Conservation (phyloP, 768 basidiomycete species). For the Arthromyces matolae region DNA sequence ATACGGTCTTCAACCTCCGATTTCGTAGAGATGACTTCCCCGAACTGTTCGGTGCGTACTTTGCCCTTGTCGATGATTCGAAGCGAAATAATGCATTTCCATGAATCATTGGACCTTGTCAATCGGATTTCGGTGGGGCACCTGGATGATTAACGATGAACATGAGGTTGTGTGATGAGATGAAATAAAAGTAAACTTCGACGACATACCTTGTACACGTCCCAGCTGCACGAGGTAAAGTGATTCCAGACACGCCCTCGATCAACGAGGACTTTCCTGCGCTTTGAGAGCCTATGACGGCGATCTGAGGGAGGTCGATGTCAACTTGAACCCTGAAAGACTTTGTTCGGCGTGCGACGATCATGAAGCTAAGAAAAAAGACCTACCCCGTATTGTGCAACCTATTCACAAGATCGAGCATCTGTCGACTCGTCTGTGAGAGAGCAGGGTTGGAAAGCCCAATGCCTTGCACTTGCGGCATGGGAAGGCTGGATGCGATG, state of each 20-base stretch:
- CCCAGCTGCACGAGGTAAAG: constrained; percentile 65
- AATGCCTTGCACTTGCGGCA: constrained; percentile 38
- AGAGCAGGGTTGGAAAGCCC: constrained; percentile 44
- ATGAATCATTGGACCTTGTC: constrained; percentile 33
- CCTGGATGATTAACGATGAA: constrained; percentile 22
- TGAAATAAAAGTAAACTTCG: background rate
- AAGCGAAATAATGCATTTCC: constrained; percentile 51
- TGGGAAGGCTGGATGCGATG: background rate
- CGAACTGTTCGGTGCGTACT: too few relatives aligned
- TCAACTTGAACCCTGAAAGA: constrained; percentile 60
- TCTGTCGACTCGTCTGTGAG: constrained; percentile 35
- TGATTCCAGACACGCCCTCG: constrained; percentile 72
- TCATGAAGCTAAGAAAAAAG: background rate
- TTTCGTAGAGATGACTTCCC: too few relatives aligned
- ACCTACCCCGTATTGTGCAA: constrained; percentile 53
- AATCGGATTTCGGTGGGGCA: constrained; percentile 60
- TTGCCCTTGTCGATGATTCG: too few relatives aligned
- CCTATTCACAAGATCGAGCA: constrained; percentile 53
- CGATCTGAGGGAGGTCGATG: constrained; percentile 70
- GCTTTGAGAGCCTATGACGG: constrained; percentile 69
- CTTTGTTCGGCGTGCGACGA: background rate
- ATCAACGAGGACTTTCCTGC: constrained; percentile 78
- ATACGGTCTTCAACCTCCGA: too few relatives aligned
- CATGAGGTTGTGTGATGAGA: background rate
- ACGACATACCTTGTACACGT: constrained; percentile 63